A percentile compares a stretch with the other conserved stretches of the same genome.
Conservation (phyloP, 352 stramenopile genomes). For the Albugo candida region DNA sequence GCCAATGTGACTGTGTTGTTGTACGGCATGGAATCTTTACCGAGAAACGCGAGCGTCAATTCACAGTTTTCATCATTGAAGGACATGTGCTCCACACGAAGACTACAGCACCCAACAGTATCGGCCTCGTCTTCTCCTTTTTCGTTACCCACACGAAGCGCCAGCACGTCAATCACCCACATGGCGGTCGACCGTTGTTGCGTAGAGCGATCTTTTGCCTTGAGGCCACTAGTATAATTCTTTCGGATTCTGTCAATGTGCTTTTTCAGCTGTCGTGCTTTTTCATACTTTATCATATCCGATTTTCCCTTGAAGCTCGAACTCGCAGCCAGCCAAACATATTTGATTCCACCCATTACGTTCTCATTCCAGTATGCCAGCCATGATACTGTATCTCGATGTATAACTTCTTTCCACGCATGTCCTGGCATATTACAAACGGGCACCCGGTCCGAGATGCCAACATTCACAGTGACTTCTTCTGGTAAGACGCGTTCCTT, state of each 20-base stretch:
- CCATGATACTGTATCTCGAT: slow-evolving; percentile 84
- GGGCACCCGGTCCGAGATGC: slow-evolving; percentile 80
- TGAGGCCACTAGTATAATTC: slow-evolving; percentile 79
- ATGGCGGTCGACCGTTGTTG: slow-evolving; percentile 95
- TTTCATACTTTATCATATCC: slow-evolving; percentile 98
- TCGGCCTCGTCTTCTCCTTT: slow-evolving; percentile 98
- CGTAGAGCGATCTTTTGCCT: slow-evolving; percentile 79
- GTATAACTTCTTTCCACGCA: slow-evolving; percentile 92
- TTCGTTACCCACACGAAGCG: slow-evolving; percentile 98
- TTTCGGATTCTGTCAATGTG: slow-evolving; percentile 92
- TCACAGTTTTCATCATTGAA: slow-evolving; percentile 85
- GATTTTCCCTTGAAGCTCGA: slow-evolving; percentile 99
- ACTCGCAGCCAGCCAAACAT: slow-evolving; percentile 95
- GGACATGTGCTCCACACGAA: slow-evolving; percentile 96
- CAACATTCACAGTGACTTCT: slow-evolving; percentile 95
- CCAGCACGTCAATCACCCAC: slow-evolving; percentile 99
- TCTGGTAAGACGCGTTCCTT: slow-evolving; percentile 93
- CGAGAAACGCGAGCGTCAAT: slow-evolving; percentile 97
- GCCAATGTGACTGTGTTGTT: slow-evolving; percentile 97
- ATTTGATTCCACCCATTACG: slow-evolving; percentile 96
- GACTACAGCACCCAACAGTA: slow-evolving; percentile 98
- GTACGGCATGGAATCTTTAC: slow-evolving; percentile 99
- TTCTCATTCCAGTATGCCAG: slow-evolving; percentile 97
- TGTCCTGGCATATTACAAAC: slow-evolving; percentile 86
- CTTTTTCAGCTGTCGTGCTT: slow-evolving; percentile 93